A percentile compares a stretch with the other conserved stretches of the same genome.
These are phyloP conservation scores for Citrullus amarus DNA, from an alignment of 306 rosid genomes.

Conservation along the genomic window DNA sequence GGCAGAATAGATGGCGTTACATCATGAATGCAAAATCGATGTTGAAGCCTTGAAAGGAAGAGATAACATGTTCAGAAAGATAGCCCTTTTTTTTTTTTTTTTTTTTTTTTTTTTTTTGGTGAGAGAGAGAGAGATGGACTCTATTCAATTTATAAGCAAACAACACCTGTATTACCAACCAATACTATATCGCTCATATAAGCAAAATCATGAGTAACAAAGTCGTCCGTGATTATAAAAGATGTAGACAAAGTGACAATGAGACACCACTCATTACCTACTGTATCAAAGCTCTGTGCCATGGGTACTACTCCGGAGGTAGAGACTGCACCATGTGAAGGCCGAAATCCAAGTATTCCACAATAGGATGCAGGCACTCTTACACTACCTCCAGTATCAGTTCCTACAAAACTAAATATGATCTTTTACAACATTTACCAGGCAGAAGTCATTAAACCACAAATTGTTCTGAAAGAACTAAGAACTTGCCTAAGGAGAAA, in stretches of 20 bases:
- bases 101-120: not conserved
- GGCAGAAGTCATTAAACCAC: constrained; percentile 1
- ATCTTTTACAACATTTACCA: not conserved
- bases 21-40: not conserved
- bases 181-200: not conserved
- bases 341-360: constrained; percentile 86
- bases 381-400: constrained; percentile 91
- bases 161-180: not conserved
- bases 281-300: constrained; percentile 89
- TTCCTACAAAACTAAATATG: constrained; percentile 34
- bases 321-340: constrained; percentile 64
- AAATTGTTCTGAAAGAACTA: not conserved
- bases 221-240: not conserved
- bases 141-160: not conserved
- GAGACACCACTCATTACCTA: constrained; percentile 35
- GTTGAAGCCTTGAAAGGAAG: not conserved
- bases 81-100: not conserved
- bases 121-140: not conserved
- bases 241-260: not conserved
- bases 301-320: constrained; percentile 60
- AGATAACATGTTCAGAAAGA: not conserved
- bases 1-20: not conserved
- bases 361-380: constrained; percentile 90
- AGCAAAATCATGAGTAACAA: not conserved
- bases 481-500: constrained; percentile 60